Evolutionary conservation across 2,329 filamentous ascomycete species (phyloP), one percentile per base, ranked within the genome.

Genomic region (Coniochaeta ligniaria): DNA sequence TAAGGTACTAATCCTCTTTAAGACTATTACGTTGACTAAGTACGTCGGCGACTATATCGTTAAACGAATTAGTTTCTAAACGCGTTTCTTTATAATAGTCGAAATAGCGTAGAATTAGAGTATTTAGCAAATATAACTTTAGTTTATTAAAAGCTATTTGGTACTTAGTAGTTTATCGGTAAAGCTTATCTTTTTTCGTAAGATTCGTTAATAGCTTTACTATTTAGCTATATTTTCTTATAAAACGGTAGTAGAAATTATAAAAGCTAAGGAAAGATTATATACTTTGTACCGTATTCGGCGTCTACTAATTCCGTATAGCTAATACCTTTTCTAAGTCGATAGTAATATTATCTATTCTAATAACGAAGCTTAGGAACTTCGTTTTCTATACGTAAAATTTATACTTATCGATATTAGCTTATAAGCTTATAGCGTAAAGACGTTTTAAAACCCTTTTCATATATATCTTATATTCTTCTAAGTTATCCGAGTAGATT

Each of bases 371-470:
- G n/a, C 60, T 31, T n/a, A 61, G 36, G 52, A 31, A 61, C 38
- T 60, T 50, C 6, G 31, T 62, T 31, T 26, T 47, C 5, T 17
- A 41, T 1, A 60, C 41, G 20, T 62, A 26, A 16, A 62, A 62
- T 22, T 62, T 31, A 38, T 20, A 62, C n/a, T 62, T 62, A 9
- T 61, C 54, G 14, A 60, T 26, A 28, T 62, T 54, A 1, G 54
- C 52, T 38, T 62, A 26, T 5, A 62, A n/a, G 0, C 58, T 17
- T 43, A n/a, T n/a, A n/a, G n/a, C n/a, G n/a, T n/a, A n/a, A n/a
- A n/a, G n/a, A n/a, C n/a, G n/a, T n/a, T n/a, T n/a, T n/a, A n/a
- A n/a, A n/a, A n/a, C n/a, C n/a, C n/a, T n/a, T n/a, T n/a, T n/a
- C n/a, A n/a, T n/a, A n/a, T n/a, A n/a, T n/a, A n/a, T n/a, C n/a